Conservation (phyloP, 2,329 filamentous ascomycete species). For the Teratosphaeria pseudoeucalypti region DNA sequence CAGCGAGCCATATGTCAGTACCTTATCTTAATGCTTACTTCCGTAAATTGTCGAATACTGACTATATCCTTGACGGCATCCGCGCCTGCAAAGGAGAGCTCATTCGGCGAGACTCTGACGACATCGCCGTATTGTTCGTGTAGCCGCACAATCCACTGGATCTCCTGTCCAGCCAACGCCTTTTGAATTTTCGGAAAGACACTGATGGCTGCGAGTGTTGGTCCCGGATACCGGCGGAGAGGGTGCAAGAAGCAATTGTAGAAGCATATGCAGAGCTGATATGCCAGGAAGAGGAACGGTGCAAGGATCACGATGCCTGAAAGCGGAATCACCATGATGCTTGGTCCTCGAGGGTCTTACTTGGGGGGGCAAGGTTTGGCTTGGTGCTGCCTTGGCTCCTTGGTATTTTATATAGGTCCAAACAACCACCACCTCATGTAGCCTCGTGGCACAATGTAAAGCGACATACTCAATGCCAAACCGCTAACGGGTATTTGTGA, state of each 20-base stretch:
- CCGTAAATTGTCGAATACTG: background rate
- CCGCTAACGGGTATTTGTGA: background rate
- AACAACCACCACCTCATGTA: too few relatives aligned
- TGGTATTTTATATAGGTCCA: too few relatives aligned
- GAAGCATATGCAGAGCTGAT: conserved; percentile 6
- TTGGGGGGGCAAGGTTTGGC: background rate
- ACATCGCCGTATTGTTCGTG: conserved; percentile 36
- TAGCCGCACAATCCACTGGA: conserved; percentile 11
- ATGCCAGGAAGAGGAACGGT: background rate
- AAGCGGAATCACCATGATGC: background rate
- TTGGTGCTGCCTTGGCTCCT: too few relatives aligned
- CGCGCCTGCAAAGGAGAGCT: conserved; percentile 35
- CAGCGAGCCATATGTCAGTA: background rate
- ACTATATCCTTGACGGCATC: conserved; percentile 34
- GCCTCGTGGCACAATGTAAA: too few relatives aligned
- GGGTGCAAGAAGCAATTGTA: conserved; percentile 36
- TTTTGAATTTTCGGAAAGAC: conserved; percentile 18
- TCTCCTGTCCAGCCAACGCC: conserved; percentile 5
- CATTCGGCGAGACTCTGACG: conserved; percentile 38
- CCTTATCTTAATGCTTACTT: too few relatives aligned
- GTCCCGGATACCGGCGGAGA: conserved; percentile 32
- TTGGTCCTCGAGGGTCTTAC: background rate
- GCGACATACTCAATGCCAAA: background rate
- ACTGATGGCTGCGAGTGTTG: conserved; percentile 24
- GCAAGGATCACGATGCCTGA: background rate